Evolutionary conservation across 1,139 yeast genomes (phyloP), one percentile per base, ranked within the genome.

Genomic region (Geotrichum carabidarum): DNA sequence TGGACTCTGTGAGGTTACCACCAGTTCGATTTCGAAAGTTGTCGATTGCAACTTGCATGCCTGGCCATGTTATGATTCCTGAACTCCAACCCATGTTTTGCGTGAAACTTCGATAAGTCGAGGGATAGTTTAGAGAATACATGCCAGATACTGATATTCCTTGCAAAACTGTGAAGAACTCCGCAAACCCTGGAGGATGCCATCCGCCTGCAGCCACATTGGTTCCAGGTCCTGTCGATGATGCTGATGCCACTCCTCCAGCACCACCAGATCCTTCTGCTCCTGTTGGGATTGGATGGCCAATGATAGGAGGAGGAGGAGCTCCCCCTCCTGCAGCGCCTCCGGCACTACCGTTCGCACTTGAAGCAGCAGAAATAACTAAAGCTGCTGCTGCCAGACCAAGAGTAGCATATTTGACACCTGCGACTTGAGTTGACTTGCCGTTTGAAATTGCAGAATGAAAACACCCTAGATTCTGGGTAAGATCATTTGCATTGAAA

Each of bases 11-110:
- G 31, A 61, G 50, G 46, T 68, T 65, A 2, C 73, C 73, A 7
- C 72, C 72, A 3, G 73, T 68, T 15, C 54, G 46, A 8, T 54
- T 49, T 15, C 73, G 57, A 43, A 70, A 57, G 22, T 46, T 48
- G 58, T 70, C 73, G 51, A 70, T 66, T 15, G 63, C 54, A 8
- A 41, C 45, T 59, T 70, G 72, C 61, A 70, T 54, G 2, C 63
- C 64, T 11, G 52, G 55, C 71, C 72, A 69, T 11, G 68, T 61
- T 34, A 69, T 60, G 49, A 66, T 59, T 6, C 70, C 71, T 12
- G 61, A 55, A 11, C 68, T 60, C 73, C 73, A 70, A 15, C 68
- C 70, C 42, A 70, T 62, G 56, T 70, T 70, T 37, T 64, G 63
- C 8, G 70, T 55, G 51, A 69, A 70, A 37, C 63, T 58, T 42